phyloP scores from a whole-genome alignment of 306 rosid genomes.

The Prunus kanzakura region DNA sequence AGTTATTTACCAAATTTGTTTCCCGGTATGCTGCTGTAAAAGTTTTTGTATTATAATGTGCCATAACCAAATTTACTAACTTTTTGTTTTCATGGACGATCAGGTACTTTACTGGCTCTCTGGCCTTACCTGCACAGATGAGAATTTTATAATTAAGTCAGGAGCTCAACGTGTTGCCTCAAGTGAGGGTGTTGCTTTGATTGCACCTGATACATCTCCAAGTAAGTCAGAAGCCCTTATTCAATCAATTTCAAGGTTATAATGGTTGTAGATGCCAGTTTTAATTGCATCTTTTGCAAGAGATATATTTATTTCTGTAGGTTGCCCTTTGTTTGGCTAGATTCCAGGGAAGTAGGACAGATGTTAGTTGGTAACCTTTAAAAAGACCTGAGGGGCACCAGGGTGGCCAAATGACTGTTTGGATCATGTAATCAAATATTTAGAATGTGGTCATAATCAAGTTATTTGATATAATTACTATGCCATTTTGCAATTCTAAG shows the following conservation, averaged over 20 bases:
- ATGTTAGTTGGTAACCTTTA: not conserved
- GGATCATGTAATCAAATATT: not conserved
- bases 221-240: slow-evolving; percentile 38
- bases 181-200: slow-evolving; percentile 61
- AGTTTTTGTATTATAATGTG: slow-evolving; percentile 1
- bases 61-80: not conserved
- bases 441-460: not conserved
- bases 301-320: not conserved
- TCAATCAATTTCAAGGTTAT: not conserved
- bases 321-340: not conserved
- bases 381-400: not conserved
- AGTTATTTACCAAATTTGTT: not conserved
- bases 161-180: slow-evolving; percentile 91
- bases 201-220: slow-evolving; percentile 91
- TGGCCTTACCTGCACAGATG: slow-evolving; percentile 86
- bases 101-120: slow-evolving; percentile 91
- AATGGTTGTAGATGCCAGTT: not conserved
- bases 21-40: not conserved
- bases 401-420: not conserved
- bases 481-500: not conserved
- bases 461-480: not conserved
- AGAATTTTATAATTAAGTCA: slow-evolving; percentile 69
- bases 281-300: not conserved
- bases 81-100: slow-evolving; percentile 9
- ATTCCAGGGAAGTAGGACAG: not conserved